Evolutionary conservation across 2,329 filamentous ascomycete genomes (phyloP).

Genomic region (Paracorniculantispora psalliotae): DNA sequence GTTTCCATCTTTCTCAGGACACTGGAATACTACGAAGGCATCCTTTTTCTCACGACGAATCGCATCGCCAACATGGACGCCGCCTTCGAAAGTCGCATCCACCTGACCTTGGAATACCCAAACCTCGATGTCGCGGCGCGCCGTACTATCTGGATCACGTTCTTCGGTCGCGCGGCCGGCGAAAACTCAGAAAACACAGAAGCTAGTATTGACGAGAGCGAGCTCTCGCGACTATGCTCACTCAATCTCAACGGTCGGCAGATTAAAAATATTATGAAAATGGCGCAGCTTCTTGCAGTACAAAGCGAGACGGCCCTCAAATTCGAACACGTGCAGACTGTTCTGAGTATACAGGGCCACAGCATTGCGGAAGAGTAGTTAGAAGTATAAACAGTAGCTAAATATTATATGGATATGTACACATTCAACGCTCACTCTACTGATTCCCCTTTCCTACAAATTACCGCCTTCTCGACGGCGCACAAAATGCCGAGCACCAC

Average conservation of each 20-base stretch:
- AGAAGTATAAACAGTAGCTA: neutral
- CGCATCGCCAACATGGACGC: slow-evolving; percentile 84
- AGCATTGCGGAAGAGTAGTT: neutral
- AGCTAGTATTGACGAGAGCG: slow-evolving; percentile 57
- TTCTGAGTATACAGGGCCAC: slow-evolving; percentile 65
- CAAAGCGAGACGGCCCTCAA: slow-evolving; percentile 65
- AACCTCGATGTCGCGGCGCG: slow-evolving; percentile 67
- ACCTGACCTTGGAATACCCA: slow-evolving; percentile 78
- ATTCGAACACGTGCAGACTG: slow-evolving; percentile 75
- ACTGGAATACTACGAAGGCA: slow-evolving; percentile 88
- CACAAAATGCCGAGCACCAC: too few species aligned
- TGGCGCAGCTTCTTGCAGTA: slow-evolving; percentile 75
- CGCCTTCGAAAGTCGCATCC: slow-evolving; percentile 82
- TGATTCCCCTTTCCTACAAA: too few species aligned
- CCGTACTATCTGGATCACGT: slow-evolving; percentile 77
- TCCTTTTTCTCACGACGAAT: slow-evolving; percentile 85
- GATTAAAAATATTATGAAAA: slow-evolving; percentile 86
- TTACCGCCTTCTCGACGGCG: too few species aligned
- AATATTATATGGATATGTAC: neutral
- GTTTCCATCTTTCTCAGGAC: slow-evolving; percentile 83
- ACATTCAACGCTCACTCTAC: too few species aligned
- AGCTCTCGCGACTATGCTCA: slow-evolving; percentile 61
- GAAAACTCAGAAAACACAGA: slow-evolving; percentile 55
- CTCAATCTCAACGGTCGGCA: slow-evolving; percentile 60
- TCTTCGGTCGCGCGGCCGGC: slow-evolving; percentile 65